Evolutionary conservation across 768 basidiomycete species (phyloP).

Genomic region (Strobilomyces dryophilus): DNA sequence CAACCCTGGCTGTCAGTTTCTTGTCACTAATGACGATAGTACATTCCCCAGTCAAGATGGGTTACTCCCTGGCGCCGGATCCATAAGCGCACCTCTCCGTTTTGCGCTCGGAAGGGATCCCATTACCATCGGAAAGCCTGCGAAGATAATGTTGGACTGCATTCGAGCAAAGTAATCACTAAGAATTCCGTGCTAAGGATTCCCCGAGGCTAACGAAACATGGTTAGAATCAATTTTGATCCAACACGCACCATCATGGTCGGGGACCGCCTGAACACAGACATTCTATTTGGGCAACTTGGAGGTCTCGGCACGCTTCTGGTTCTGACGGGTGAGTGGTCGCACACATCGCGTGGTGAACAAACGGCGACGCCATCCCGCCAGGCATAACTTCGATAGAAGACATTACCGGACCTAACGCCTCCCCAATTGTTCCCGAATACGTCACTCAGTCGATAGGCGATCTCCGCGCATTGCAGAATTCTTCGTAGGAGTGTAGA

Average conservation of each 20-base stretch:
- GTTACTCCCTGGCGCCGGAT: conserved; percentile 81
- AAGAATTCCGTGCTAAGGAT: not conserved
- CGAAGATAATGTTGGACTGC: conserved; percentile 86
- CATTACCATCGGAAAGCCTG: conserved; percentile 86
- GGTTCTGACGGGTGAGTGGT: conserved; percentile 76
- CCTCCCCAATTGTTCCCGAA: conserved; percentile 73
- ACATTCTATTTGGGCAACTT: conserved; percentile 88
- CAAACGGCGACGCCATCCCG: not conserved
- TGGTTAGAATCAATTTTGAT: conserved; percentile 75
- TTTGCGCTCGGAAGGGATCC: conserved; percentile 70
- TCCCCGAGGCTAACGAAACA: conserved; percentile 7
- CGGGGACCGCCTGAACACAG: conserved; percentile 92
- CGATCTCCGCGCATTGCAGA: conserved; percentile 54
- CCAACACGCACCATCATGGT: conserved; percentile 89
- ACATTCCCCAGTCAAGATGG: conserved; percentile 77
- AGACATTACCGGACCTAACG: conserved; percentile 67
- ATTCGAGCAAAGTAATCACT: conserved; percentile 67
- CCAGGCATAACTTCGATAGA: conserved; percentile 74
- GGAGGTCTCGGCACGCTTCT: conserved; percentile 86
- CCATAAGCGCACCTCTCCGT: conserved; percentile 78
- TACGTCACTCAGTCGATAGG: conserved; percentile 80
- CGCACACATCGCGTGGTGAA: not conserved
- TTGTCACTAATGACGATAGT: conserved; percentile 90
- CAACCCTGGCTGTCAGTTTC: conserved; percentile 77
- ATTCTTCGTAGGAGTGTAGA: conserved; percentile 3